Evolutionary conservation across 768 basidiomycete genomes (phyloP).

Genomic region (Tricholoma furcatifolium): DNA sequence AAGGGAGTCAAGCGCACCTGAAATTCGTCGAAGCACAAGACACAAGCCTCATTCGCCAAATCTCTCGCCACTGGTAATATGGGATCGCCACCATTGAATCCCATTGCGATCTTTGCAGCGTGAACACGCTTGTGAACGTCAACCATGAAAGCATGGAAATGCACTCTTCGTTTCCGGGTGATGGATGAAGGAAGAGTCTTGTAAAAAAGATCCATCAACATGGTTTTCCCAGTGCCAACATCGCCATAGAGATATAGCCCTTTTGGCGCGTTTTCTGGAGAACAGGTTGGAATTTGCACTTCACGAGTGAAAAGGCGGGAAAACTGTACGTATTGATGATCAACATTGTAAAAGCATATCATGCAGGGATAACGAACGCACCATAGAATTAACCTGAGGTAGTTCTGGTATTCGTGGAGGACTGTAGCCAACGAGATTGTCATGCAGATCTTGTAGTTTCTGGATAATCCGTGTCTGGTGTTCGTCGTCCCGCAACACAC

Average conservation of each 20-base stretch:
- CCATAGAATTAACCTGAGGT: slow-evolving; percentile 36
- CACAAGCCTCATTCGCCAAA: slow-evolving; percentile 76
- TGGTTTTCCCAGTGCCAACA: slow-evolving; percentile 96
- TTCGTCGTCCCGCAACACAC: slow-evolving; percentile 67
- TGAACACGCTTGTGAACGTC: slow-evolving; percentile 96
- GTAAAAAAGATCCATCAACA: slow-evolving; percentile 99
- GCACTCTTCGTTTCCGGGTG: slow-evolving; percentile 80
- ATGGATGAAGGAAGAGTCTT: slow-evolving; percentile 70
- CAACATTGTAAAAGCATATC: slow-evolving; percentile 22
- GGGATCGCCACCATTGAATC: slow-evolving; percentile 71
- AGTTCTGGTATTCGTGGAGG: slow-evolving; percentile 61
- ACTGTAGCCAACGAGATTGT: slow-evolving; percentile 65
- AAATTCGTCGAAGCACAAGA: slow-evolving; percentile 98
- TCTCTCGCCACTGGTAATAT: slow-evolving; percentile 87
- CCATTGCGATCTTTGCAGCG: slow-evolving; percentile 71
- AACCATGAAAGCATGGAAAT: slow-evolving; percentile 99
- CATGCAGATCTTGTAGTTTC: slow-evolving; percentile 78
- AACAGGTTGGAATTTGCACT: slow-evolving; percentile 31
- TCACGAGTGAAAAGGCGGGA: slow-evolving; percentile 46
- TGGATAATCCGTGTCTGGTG: slow-evolving; percentile 85
- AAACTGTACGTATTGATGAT: slow-evolving; percentile 28
- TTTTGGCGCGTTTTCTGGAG: slow-evolving; percentile 63
- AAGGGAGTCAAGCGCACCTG: slow-evolving; percentile 55
- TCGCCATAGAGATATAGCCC: slow-evolving; percentile 95
- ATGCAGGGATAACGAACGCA: slow-evolving; percentile 22